These are phyloP conservation scores for Pythium volutum DNA, from an alignment of 352 stramenopile species.

Conservation along the genomic window DNA sequence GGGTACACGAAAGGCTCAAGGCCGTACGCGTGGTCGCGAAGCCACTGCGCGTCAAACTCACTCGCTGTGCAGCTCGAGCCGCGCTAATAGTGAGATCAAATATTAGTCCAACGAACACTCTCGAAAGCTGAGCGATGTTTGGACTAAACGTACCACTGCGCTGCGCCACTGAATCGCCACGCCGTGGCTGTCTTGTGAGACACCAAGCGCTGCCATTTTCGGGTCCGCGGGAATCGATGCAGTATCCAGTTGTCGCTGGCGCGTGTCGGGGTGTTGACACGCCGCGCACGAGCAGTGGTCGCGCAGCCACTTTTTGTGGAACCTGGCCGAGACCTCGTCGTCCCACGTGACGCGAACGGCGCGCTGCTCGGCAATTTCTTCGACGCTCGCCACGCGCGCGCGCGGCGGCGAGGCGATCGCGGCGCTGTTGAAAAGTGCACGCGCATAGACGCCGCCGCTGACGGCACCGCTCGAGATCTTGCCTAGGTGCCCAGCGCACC, in stretches of 20 bases:
- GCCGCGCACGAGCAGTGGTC: slow-evolving; percentile 72
- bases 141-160: slow-evolving; percentile 39
- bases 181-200: slow-evolving; percentile 27
- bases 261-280: slow-evolving; percentile 70
- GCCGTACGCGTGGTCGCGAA: slow-evolving; percentile 71
- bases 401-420: background rate
- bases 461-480: background rate
- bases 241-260: slow-evolving; percentile 73
- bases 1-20: slow-evolving; percentile 44
- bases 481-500: background rate
- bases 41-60: slow-evolving; percentile 67
- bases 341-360: slow-evolving; percentile 71
- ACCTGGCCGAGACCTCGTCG: slow-evolving; percentile 72
- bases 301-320: slow-evolving; percentile 85
- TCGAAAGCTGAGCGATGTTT: background rate
- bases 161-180: slow-evolving; percentile 61
- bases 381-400: slow-evolving; percentile 25
- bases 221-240: slow-evolving; percentile 68
- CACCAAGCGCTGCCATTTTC: slow-evolving; percentile 33
- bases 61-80: slow-evolving; percentile 56
- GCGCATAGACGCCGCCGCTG: background rate
- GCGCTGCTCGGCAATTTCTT: slow-evolving; percentile 45
- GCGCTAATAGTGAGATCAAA: slow-evolving; percentile 23
- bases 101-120: background rate
- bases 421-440: slow-evolving; percentile 2